phyloP scores from a whole-genome alignment of 208 protist genomes.

The Phytomonas sp. region DNA sequence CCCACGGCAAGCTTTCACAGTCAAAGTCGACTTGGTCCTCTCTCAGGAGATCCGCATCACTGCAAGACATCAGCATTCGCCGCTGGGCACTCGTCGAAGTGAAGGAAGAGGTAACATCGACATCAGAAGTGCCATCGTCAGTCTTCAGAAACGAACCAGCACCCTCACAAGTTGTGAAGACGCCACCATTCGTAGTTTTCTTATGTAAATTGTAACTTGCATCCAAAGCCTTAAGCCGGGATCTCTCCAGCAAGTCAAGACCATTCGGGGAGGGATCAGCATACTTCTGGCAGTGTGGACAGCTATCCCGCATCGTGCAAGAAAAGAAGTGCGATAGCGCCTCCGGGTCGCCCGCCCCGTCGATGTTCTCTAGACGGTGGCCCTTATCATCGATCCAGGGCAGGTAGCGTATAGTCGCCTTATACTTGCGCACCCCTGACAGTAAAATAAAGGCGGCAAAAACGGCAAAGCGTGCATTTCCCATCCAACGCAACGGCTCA shows the following conservation, averaged over 20 bases:
- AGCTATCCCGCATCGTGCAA: constrained; percentile 57
- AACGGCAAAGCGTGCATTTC: constrained; percentile 68
- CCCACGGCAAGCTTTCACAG: constrained; percentile 54
- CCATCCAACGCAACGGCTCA: constrained; percentile 82
- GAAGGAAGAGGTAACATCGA: neutral
- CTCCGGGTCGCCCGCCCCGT: constrained; percentile 30
- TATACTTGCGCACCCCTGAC: constrained; percentile 43
- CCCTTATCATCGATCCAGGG: constrained; percentile 46
- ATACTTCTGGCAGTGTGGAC: constrained; percentile 56
- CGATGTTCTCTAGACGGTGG: constrained; percentile 51
- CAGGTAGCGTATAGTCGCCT: constrained; percentile 55
- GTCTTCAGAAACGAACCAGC: neutral
- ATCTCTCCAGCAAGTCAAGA: neutral
- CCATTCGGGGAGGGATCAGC: neutral
- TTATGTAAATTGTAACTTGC: neutral
- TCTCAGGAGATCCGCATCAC: constrained; percentile 29
- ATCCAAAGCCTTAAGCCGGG: neutral
- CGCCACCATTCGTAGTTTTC: neutral
- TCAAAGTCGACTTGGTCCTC: constrained; percentile 58
- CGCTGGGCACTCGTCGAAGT: neutral
- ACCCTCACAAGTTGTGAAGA: neutral
- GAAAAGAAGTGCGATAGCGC: constrained; percentile 24
- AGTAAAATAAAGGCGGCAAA: constrained; percentile 62
- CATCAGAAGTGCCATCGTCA: neutral
- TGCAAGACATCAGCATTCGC: constrained; percentile 4